These are phyloP conservation scores for Rhexocercosporidium sp. DNA, from an alignment of 2,329 filamentous ascomycete genomes.

Conservation along the genomic window DNA sequence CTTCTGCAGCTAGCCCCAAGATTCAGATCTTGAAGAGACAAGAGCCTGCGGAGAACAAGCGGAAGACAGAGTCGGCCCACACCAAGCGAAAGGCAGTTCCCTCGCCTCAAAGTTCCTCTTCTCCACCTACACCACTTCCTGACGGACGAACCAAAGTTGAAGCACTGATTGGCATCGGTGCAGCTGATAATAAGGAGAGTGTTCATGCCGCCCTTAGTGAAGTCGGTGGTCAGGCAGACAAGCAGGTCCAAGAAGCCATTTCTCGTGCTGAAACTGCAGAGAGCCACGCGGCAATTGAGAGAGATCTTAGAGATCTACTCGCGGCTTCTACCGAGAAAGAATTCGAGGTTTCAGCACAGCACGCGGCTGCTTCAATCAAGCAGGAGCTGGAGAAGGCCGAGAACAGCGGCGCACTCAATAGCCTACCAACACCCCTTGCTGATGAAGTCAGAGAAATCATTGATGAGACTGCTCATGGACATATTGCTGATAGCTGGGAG, in stretches of 20 bases:
- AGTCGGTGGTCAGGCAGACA: slow-evolving; percentile 63
- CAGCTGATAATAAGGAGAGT: slow-evolving; percentile 58
- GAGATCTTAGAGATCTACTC: slow-evolving; percentile 55
- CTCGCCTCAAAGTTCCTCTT: slow-evolving; percentile 32
- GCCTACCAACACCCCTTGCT: slow-evolving; percentile 57
- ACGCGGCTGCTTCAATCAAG: slow-evolving; percentile 55
- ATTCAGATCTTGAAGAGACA: slow-evolving; percentile 43
- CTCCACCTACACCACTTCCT: slow-evolving; percentile 37
- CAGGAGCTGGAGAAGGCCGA: slow-evolving; percentile 60
- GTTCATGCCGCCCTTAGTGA: slow-evolving; percentile 73
- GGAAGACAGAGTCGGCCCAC: slow-evolving; percentile 35
- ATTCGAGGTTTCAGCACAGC: slow-evolving; percentile 55
- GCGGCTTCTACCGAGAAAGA: slow-evolving; percentile 59
- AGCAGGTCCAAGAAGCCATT: slow-evolving; percentile 67
- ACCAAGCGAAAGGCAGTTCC: slow-evolving; percentile 39
- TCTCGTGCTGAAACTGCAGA: slow-evolving; percentile 54
- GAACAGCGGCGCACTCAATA: slow-evolving; percentile 59
- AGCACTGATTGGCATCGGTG: slow-evolving; percentile 41
- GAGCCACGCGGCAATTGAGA: slow-evolving; percentile 53
- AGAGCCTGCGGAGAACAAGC: slow-evolving; percentile 38
- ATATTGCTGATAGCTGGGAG: slow-evolving; percentile 88
- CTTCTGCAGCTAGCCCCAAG: slow-evolving; percentile 47
- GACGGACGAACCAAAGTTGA: slow-evolving; percentile 46
- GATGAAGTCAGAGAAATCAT: slow-evolving; percentile 62
- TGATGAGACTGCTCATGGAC: slow-evolving; percentile 57